These are phyloP conservation scores for Fusarium acutatum DNA, from an alignment of 2,329 filamentous ascomycete species.

Conservation along the genomic window DNA sequence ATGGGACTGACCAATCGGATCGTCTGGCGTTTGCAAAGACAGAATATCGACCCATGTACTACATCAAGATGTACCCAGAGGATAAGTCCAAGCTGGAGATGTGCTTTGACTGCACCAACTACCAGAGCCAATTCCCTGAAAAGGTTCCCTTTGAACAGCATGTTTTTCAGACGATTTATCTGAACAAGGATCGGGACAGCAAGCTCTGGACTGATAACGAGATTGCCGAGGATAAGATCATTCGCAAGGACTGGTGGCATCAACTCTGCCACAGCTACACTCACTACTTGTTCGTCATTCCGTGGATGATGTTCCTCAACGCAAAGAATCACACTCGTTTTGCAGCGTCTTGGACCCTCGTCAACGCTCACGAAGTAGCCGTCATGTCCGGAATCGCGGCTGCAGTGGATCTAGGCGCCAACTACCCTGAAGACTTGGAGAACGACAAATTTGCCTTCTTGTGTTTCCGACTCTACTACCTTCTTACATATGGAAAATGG, in stretches of 20 bases:
- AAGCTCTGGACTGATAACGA: constrained; percentile 22
- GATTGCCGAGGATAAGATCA: constrained; percentile 23
- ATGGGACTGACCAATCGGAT: constrained; percentile 10
- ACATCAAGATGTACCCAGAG: constrained; percentile 30
- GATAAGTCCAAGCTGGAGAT: constrained; percentile 29
- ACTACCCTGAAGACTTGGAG: constrained; percentile 58
- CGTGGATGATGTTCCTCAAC: constrained; percentile 28
- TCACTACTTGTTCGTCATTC: constrained; percentile 16
- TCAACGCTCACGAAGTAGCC: constrained; percentile 11
- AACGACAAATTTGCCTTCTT: constrained; percentile 69
- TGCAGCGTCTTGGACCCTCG: constrained; percentile 13
- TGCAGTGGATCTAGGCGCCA: constrained; percentile 15
- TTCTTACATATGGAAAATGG: constrained; percentile 69
- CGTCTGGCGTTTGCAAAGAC: constrained; percentile 22
- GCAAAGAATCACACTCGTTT: constrained; percentile 28
- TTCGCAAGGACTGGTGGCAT: constrained; percentile 31
- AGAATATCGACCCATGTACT: constrained; percentile 29
- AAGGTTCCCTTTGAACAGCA: constrained; percentile 37
- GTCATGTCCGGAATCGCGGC: constrained; percentile 28
- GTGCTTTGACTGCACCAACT: constrained; percentile 30
- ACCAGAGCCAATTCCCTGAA: constrained; percentile 28
- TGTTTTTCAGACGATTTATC: constrained; percentile 62
- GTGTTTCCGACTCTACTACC: constrained; percentile 68
- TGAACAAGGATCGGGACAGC: constrained; percentile 51
- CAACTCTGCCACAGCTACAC: constrained; percentile 23